These are phyloP conservation scores for Hanseniaspora sp. DNA, from an alignment of 1,139 yeast genomes.

Conservation along the genomic window DNA sequence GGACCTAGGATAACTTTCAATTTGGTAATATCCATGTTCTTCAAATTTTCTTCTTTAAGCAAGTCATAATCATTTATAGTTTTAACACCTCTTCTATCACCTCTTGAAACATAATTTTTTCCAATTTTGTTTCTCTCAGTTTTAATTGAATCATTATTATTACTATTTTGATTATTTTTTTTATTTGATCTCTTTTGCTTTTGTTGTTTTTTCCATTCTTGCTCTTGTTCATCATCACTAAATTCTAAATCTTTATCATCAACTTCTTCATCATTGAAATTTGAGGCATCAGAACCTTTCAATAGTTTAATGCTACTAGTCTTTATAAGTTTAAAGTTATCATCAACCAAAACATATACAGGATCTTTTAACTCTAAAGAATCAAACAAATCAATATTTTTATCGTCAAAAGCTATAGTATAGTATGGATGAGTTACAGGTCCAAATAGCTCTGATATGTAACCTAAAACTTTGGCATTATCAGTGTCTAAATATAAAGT, in stretches of 20 bases:
- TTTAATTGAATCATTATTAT: slow-evolving; percentile 3
- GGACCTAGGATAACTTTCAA: slow-evolving; percentile 13
- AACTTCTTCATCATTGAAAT: slow-evolving; percentile 86
- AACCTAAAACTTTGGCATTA: slow-evolving; percentile 60
- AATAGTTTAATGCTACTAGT: slow-evolving; percentile 21
- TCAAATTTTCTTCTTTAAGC: slow-evolving; percentile 1
- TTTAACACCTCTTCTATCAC: slow-evolving; percentile 15
- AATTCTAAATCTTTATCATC: slow-evolving; percentile 90
- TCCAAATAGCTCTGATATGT: slow-evolving; percentile 82
- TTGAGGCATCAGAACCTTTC: slow-evolving; percentile 91
- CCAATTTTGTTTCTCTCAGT: slow-evolving; percentile 10
- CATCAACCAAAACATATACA: slow-evolving; percentile 9
- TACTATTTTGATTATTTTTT: slow-evolving; percentile 32
- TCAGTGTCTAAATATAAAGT: neutral
- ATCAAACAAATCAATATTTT: slow-evolving; percentile 65
- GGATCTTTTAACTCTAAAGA: slow-evolving; percentile 55
- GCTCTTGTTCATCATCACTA: slow-evolving; percentile 83
- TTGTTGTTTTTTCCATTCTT: slow-evolving; percentile 34
- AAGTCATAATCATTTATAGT: slow-evolving; percentile 15
- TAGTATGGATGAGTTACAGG: slow-evolving; percentile 75
- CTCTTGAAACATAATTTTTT: slow-evolving; percentile 16
- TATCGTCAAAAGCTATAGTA: slow-evolving; percentile 60
- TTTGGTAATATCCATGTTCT: slow-evolving; percentile 11
- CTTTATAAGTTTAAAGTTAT: slow-evolving; percentile 12
- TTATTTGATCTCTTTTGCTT: slow-evolving; percentile 49